These are phyloP conservation scores for Aspergillus terreus DNA, from an alignment of 2,329 filamentous ascomycete genomes.

Conservation along the genomic window DNA sequence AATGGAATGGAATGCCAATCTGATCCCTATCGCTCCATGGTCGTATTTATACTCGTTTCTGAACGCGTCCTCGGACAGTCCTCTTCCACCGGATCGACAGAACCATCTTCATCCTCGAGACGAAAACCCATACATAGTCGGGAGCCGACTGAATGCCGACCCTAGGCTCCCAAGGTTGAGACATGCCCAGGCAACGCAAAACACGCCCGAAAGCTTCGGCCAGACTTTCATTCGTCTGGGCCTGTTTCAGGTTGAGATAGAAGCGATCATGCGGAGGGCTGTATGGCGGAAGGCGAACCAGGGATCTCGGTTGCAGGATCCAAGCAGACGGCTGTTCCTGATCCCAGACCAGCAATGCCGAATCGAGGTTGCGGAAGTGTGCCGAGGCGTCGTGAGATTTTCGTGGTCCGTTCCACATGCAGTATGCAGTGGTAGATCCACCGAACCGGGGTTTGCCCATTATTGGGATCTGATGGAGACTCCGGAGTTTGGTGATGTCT, in stretches of 20 bases:
- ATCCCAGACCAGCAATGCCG: not conserved
- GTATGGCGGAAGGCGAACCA: not conserved
- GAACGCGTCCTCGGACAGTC: not conserved
- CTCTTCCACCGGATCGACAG: not conserved
- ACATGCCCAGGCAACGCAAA: not conserved
- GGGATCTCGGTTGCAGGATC: not conserved
- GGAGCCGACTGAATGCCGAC: not conserved
- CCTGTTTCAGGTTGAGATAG: slow-evolving; percentile 1
- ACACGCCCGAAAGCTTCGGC: not conserved
- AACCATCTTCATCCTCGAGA: not conserved
- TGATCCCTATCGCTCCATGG: not conserved
- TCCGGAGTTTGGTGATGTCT: not conserved
- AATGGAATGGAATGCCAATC: not conserved
- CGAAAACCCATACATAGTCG: not conserved
- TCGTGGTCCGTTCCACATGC: not conserved
- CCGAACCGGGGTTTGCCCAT: not conserved
- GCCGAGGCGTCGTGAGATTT: not conserved
- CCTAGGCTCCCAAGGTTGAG: not conserved
- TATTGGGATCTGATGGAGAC: not conserved
- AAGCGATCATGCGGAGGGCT: not conserved
- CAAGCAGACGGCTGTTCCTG: not conserved
- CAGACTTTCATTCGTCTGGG: not conserved
- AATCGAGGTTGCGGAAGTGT: not conserved
- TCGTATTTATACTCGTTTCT: not conserved
- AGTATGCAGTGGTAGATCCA: not conserved